phyloP scores from a whole-genome alignment of 176 grass and related monocot genomes.

The Oryza officinalis region DNA sequence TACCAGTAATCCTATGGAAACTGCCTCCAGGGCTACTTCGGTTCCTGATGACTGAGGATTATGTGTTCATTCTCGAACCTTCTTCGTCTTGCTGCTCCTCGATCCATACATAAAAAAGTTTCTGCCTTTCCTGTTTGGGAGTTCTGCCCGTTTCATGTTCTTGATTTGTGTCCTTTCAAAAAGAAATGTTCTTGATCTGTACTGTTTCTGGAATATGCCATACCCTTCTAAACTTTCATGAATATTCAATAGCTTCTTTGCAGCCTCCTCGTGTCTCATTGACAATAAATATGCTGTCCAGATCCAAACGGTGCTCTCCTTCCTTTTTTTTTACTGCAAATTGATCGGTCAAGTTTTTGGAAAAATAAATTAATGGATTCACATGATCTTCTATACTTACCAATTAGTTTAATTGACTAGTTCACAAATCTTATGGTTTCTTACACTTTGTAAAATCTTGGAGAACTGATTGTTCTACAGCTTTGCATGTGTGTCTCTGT shows the following conservation, averaged over 20 bases:
- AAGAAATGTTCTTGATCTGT: not conserved
- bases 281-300: slow-evolving; percentile 14
- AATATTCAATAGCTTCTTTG: slow-evolving; percentile 22
- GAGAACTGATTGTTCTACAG: not conserved
- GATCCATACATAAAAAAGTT: not conserved
- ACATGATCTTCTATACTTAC: not conserved
- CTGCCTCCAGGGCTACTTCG: not conserved
- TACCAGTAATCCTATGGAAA: not conserved
- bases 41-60: not conserved
- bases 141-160: not conserved
- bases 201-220: slow-evolving; percentile 27
- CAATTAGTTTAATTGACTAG: not conserved
- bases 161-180: not conserved
- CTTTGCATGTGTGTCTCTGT: not conserved
- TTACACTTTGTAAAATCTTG: not conserved
- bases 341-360: slow-evolving; percentile 9
- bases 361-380: not conserved
- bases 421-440: not conserved
- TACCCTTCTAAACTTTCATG: not conserved
- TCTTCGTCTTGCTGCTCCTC: not conserved
- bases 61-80: not conserved
- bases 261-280: not conserved
- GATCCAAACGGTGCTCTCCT: slow-evolving; percentile 26
- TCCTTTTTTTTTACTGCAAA: not conserved
- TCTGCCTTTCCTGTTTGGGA: not conserved